Evolutionary conservation across 106 monocot genomes (phyloP).

Genomic region (Amphibolis antarctica): DNA sequence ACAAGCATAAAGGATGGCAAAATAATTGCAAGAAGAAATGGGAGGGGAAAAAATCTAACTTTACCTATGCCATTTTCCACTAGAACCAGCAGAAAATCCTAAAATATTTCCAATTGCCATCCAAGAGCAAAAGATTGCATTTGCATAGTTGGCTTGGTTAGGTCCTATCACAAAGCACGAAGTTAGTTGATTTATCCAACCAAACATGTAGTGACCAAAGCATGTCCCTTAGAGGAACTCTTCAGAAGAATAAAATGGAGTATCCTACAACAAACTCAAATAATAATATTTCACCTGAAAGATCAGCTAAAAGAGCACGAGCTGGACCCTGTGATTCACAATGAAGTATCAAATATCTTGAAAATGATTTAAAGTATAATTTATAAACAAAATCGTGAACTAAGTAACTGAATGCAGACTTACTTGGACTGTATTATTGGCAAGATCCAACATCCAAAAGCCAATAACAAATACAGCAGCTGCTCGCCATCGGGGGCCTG

Average conservation of each 20-base stretch:
- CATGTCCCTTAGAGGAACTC: neutral
- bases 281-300: conserved; percentile 48
- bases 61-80: conserved; percentile 86
- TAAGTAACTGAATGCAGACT: neutral
- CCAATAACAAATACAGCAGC: conserved; percentile 73
- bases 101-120: conserved; percentile 98
- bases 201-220: neutral
- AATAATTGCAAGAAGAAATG: neutral
- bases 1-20: neutral
- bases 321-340: conserved; percentile 62
- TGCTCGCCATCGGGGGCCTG: conserved; percentile 76
- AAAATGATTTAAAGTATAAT: neutral
- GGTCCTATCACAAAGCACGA: conserved; percentile 36
- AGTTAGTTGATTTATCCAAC: neutral
- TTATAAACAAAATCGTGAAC: neutral
- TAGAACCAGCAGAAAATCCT: conserved; percentile 92
- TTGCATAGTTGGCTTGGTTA: conserved; percentile 74
- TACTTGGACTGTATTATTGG: conserved; percentile 97
- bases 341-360: neutral
- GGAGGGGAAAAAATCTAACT: neutral
- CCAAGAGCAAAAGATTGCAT: conserved; percentile 99
- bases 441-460: conserved; percentile 99
- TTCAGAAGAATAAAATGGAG: neutral
- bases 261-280: neutral
- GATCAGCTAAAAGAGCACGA: conserved; percentile 94